Evolutionary conservation across 1,284 basidiomycete species (phyloP), one percentile per base, ranked within the genome.

Genomic region (Waitea zeae): DNA sequence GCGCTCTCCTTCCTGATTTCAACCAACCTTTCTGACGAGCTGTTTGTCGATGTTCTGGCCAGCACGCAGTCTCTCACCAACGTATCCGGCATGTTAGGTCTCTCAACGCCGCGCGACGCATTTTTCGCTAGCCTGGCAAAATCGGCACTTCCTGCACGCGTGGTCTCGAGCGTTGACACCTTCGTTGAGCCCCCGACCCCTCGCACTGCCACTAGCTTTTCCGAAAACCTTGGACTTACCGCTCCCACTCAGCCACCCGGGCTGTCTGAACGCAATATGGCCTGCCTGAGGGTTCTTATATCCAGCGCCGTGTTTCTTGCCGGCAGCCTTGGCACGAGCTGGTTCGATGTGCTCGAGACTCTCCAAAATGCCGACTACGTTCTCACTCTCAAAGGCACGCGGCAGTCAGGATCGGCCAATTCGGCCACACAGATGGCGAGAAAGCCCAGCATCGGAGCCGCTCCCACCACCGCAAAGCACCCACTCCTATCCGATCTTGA

Each of bases 321-420:
- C 0, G 82, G 82, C 0, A 82, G 75, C 36, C 66, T 97, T 1
- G 88, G 78, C 7, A 66, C 73, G 26, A 86, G 81, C 41, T 98
- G 93, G 93, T 89, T 87, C 49, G 70, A 80, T 31, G 70, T 97
- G 5, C 65, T 98, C 31, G 89, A 95, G 48, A 74, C 80, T 1
- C 56, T 95, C 24, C 89, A 95, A 54, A 93, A 90, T 45, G 88
- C 89, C 4, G 88, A 92, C 44, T 89, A 87, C 47, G 83, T 95
- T 12, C 61, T 95, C 18, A 70, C 71, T 2, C 59, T 69, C 34
- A 76, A 70, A 44, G 69, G 61, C 9, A 48, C 49, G 6, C 49
- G 54, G 6, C 28, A 14, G 33, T 28, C 4, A 28, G 39, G 40
- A 42, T 40, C 37, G 31, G n/a, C 31, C 29, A 20, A 13, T 20